Conservation (phyloP, 129 eudicot species). For the Pittosporum tobira region DNA sequence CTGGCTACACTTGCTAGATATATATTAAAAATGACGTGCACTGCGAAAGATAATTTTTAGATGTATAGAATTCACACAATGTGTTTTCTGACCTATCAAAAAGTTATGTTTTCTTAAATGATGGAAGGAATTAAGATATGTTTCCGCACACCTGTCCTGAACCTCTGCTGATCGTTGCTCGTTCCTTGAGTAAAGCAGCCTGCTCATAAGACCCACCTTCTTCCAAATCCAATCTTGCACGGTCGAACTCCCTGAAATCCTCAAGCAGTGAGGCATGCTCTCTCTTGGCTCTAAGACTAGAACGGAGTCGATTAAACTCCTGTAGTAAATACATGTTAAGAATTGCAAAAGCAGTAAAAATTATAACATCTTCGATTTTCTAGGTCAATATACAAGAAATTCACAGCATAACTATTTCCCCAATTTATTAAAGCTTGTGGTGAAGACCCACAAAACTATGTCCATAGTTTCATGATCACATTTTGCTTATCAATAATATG, state of each 20-base stretch:
- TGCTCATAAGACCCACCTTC: slow-evolving; percentile 74
- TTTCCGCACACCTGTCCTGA: slow-evolving; percentile 67
- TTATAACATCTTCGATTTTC: background rate
- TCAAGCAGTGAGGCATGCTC: slow-evolving; percentile 96
- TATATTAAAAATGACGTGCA: background rate
- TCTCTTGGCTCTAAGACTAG: slow-evolving; percentile 86
- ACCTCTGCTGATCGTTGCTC: slow-evolving; percentile 59
- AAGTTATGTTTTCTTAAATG: background rate
- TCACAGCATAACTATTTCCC: background rate
- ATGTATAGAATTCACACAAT: no score
- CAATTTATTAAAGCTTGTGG: background rate
- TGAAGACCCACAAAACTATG: background rate
- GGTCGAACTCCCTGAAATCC: slow-evolving; percentile 88
- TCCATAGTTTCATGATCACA: background rate
- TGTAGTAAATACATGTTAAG: slow-evolving; percentile 19
- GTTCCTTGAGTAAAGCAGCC: slow-evolving; percentile 84
- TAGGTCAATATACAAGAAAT: background rate
- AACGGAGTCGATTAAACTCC: slow-evolving; percentile 82
- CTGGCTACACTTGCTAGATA: background rate
- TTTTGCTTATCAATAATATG: no score
- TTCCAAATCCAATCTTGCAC: slow-evolving; percentile 81
- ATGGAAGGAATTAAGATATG: slow-evolving; percentile 2
- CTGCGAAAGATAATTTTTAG: background rate
- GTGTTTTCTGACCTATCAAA: background rate
- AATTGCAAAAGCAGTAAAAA: background rate